Evolutionary conservation across 352 stramenopile genomes (phyloP), one percentile per base, ranked within the genome.

Genomic region (Globisporangium emineosum): DNA sequence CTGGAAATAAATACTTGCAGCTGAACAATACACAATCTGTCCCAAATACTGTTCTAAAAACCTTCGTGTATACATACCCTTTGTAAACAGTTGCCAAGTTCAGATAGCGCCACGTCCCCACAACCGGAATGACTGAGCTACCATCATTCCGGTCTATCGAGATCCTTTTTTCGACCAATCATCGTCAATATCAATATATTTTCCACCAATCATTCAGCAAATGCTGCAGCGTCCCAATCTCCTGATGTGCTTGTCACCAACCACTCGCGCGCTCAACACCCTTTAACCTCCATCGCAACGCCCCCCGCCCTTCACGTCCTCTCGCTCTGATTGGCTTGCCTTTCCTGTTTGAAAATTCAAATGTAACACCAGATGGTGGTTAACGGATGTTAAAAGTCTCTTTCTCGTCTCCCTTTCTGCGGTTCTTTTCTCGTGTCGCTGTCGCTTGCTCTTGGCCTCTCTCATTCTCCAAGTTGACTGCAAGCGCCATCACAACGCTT

Each of bases 391-490:
- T 61, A 42, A 61, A 23, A 6, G 0, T 7, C 37, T n/a, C 40
- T 0, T 52, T 51, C 27, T 21, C 23, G 25, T 23, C 35, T 40
- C 42, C 42, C 33, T 49, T 49, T 19, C 10, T 49, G 35, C 21
- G 19, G 9, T 40, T 53, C 33, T 33, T 40, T 61, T 61, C 35
- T 33, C 54, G 29, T 30, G 12, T 58, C n/a, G 29, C 10, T 25
- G 7, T 5, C 27, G 5, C 17, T 21, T 17, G 29, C 17, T 29
- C 29, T 32, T n/a, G 30, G 51, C 42, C 17, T 42, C 23, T 29
- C 57, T 64, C 58, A 64, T 64, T 64, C 58, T 42, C 43, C 19
- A 64, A 64, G 58, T 64, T 57, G 58, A 64, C 58, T 50, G 58
- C 58, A 64, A 64, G 45, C 58, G 58, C 45, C 58, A 30, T 64